Conservation (phyloP, 1,139 yeast genomes). For the Hansenula sp. region DNA sequence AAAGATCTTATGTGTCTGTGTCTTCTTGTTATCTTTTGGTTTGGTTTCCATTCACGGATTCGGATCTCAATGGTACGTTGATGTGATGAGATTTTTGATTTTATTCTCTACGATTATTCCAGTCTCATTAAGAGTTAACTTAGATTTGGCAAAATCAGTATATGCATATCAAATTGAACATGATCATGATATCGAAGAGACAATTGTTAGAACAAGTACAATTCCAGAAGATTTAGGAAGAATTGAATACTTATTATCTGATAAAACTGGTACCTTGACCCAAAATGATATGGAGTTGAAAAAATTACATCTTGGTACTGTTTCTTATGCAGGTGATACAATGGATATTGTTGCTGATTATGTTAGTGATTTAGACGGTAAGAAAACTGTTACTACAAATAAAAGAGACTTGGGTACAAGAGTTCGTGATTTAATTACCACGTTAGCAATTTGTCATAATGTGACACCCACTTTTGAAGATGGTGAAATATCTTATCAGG, state of each 20-base stretch:
- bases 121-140: slow-evolving; percentile 87
- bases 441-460: slow-evolving; percentile 90
- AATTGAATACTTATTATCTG: slow-evolving; percentile 86
- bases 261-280: slow-evolving; percentile 96
- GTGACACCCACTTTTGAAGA: slow-evolving; percentile 86
- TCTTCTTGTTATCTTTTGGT: slow-evolving; percentile 69
- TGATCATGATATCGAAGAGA: slow-evolving; percentile 74
- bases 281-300: slow-evolving; percentile 98
- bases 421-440: slow-evolving; percentile 75
- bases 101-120: slow-evolving; percentile 95
- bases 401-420: slow-evolving; percentile 64
- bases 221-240: slow-evolving; percentile 98
- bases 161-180: slow-evolving; percentile 95
- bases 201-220: slow-evolving; percentile 94
- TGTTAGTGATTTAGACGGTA: slow-evolving; percentile 29
- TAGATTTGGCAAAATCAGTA: slow-evolving; percentile 93
- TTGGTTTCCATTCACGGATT: slow-evolving; percentile 82
- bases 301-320: slow-evolving; percentile 87
- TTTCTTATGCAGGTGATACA: slow-evolving; percentile 88
- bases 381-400: slow-evolving; percentile 33
- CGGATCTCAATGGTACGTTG: slow-evolving; percentile 78
- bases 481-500: slow-evolving; percentile 76
- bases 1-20: slow-evolving; percentile 84
- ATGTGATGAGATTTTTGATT: slow-evolving; percentile 84
- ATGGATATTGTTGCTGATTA: slow-evolving; percentile 83